Evolutionary conservation across 148 eudicot species (phyloP), one percentile per base, ranked within the genome.

Genomic region (Nepenthes gracilis): DNA sequence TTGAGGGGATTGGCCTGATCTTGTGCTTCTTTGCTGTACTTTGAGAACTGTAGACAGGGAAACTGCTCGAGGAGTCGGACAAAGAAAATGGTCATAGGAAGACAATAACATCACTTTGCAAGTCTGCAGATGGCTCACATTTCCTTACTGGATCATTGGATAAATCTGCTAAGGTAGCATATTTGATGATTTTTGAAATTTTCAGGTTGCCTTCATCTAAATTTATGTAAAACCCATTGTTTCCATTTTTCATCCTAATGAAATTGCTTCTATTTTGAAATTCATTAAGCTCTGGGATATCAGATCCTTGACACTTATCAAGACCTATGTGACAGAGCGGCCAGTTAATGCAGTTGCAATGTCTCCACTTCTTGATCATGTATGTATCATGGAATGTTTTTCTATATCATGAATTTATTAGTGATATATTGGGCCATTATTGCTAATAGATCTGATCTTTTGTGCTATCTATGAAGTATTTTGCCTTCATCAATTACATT

Each of bases 281-380:
- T 14, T 48, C 64, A 15, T 55, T 33, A 68, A 93, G 98, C 96
- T 93, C 15, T 93, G 98, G 98, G 98, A 93, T 67, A 76, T 67
- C 45, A 82, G 98, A 72, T 65, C 91, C 35, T 73, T 93, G 65
- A 72, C 83, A 23, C 85, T 88, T 43, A 69, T 93, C 60, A 93
- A 93, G 81, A 88, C 95, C 32, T 93, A 93, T 59, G 76, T 33
- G 62, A 88, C 96, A 1, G 95, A 76, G 69, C 78, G 78, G 9
- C 98, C 96, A 12, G 98, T 93, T 61, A 88, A 88, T 82, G 98
- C 96, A 50, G 98, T 93, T 55, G 68, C 95, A 9, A 78, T 93
- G 84, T 93, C 98, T 67, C 95, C 98, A 2, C 81, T 93, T 50
- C 89, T 86, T 60, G 78, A 88, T 69, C 98, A 93, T 65, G 98